A percentile compares a stretch with the other conserved stretches of the same genome.
phyloP scores from a whole-genome alignment of 2,329 filamentous ascomycete species.

The Blumeriella jaapii region DNA sequence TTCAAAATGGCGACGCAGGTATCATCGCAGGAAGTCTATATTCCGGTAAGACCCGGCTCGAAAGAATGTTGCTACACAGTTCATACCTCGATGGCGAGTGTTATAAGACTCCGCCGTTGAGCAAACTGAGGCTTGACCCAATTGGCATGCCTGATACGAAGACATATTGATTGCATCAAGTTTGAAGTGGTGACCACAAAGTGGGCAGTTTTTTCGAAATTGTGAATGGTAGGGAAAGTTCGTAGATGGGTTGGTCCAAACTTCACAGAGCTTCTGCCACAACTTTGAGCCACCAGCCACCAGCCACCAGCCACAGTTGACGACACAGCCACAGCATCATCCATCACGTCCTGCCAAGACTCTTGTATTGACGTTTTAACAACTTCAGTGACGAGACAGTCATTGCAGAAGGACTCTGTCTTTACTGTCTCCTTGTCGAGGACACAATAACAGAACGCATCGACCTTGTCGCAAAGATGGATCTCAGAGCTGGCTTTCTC shows the following conservation, averaged over 20 bases:
- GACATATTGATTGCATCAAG: conserved; percentile 25
- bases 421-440: not conserved
- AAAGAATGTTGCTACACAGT: not conserved
- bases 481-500: too few relatives aligned
- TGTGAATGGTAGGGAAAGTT: not conserved
- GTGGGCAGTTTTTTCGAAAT: not conserved
- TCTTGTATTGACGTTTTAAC: not conserved
- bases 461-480: too few relatives aligned
- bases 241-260: not conserved
- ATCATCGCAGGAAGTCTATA: conserved; percentile 73
- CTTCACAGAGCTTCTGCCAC: conserved; percentile 6
- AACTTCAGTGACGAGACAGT: not conserved
- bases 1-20: conserved; percentile 78
- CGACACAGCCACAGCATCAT: conserved; percentile 5
- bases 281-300: not conserved
- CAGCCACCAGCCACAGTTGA: too few relatives aligned
- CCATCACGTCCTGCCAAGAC: not conserved
- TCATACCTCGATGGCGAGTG: conserved; percentile 63
- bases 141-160: conserved; percentile 16
- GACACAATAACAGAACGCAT: too few relatives aligned
- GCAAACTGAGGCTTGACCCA: not conserved
- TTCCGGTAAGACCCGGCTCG: not conserved
- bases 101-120: conserved; percentile 33
- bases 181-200: not conserved
- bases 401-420: not conserved